Percentiles rank a stretch among this genome's conserved stretches.
These are phyloP conservation scores for Dicorynia guianensis DNA, from an alignment of 306 rosid genomes.

Conservation along the genomic window DNA sequence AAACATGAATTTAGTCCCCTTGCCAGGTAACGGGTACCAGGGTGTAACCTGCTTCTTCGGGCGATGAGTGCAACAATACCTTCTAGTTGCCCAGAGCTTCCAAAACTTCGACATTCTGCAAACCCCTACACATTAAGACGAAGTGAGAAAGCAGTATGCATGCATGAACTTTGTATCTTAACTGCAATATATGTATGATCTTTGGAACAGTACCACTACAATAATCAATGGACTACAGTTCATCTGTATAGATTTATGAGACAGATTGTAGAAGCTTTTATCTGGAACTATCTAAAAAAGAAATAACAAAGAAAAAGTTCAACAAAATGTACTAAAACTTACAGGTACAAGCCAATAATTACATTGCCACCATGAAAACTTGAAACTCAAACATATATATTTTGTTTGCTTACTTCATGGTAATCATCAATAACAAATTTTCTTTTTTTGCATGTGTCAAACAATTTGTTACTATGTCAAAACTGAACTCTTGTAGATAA, in stretches of 20 bases:
- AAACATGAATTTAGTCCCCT: slow-evolving; percentile 97
- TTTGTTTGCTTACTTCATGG: not conserved
- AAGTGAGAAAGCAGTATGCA: slow-evolving; percentile 57
- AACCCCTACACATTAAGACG: slow-evolving; percentile 91
- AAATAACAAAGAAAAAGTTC: slow-evolving; percentile 18
- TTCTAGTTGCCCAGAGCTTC: slow-evolving; percentile 90
- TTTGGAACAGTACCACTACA: slow-evolving; percentile 10
- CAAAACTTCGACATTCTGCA: slow-evolving; percentile 94
- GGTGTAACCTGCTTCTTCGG: slow-evolving; percentile 98
- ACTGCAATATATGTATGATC: slow-evolving; percentile 23
- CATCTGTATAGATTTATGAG: not conserved
- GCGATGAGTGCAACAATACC: slow-evolving; percentile 89
- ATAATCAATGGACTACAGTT: slow-evolving; percentile 6
- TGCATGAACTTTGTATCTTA: slow-evolving; percentile 34
- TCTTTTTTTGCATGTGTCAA: not conserved
- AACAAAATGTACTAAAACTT: slow-evolving; percentile 22
- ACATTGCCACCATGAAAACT: slow-evolving; percentile 1
- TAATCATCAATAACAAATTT: slow-evolving; percentile 2
- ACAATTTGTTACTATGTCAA: not conserved
- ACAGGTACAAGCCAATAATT: slow-evolving; percentile 11
- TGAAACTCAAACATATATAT: not conserved
- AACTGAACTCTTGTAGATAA: not conserved
- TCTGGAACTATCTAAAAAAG: not conserved
- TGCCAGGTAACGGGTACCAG: slow-evolving; percentile 98
- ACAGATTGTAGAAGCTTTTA: slow-evolving; percentile 14